Conservation (phyloP, 306 rosid species). For the Castanopsis chinensis region DNA sequence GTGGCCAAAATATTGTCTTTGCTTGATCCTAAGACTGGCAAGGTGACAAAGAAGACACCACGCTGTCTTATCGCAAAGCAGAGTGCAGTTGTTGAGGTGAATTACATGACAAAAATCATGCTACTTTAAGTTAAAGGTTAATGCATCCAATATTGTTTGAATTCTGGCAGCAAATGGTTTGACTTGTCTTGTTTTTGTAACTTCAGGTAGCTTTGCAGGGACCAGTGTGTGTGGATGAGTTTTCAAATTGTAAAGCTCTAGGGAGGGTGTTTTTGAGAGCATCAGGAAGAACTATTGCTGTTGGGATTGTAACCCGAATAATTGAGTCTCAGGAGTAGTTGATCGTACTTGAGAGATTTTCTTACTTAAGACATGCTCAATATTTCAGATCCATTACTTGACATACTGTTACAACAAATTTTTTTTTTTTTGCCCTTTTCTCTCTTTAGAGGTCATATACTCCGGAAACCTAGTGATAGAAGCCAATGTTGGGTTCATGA, state of each 20-base stretch:
- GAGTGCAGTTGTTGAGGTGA: constrained; percentile 90
- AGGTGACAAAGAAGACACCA: constrained; percentile 76
- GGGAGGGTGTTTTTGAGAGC: constrained; percentile 87
- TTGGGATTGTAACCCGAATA: constrained; percentile 74
- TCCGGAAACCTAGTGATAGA: not conserved
- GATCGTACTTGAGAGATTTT: not conserved
- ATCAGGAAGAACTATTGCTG: constrained; percentile 74
- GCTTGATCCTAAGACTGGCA: constrained; percentile 86
- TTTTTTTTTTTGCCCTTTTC: not conserved
- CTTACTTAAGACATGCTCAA: not conserved
- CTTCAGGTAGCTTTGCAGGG: constrained; percentile 67
- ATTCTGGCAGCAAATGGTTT: not conserved
- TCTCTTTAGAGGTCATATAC: not conserved
- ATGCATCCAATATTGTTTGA: not conserved
- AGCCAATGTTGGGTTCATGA: not conserved
- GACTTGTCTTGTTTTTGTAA: constrained; percentile 14
- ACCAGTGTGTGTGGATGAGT: constrained; percentile 75
- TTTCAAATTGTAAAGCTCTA: constrained; percentile 68
- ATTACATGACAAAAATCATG: constrained; percentile 3
- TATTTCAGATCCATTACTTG: not conserved
- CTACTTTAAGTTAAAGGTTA: not conserved
- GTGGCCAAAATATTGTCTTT: constrained; percentile 64
- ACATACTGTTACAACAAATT: not conserved
- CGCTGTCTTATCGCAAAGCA: constrained; percentile 86
- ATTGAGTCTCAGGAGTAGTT: constrained; percentile 44